A percentile compares a stretch with the other conserved stretches of the same genome.
Evolutionary conservation across 1,284 basidiomycete genomes (phyloP).

Genomic region (Rhodotorula sp.): DNA sequence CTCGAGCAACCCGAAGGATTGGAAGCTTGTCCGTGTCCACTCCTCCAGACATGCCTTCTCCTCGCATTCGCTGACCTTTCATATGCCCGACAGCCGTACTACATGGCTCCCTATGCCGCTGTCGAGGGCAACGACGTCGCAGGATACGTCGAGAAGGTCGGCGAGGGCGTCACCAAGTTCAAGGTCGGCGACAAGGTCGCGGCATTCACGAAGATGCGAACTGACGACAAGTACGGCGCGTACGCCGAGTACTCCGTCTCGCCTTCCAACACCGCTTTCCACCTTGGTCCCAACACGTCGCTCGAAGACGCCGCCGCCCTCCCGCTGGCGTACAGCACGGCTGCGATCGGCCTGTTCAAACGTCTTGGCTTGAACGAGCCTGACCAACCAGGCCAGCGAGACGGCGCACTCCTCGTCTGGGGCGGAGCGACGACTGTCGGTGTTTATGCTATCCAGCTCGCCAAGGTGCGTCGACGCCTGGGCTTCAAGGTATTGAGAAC

Average conservation of each 20-base stretch:
- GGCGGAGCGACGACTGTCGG: slow-evolving; percentile 49
- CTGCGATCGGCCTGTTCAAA: slow-evolving; percentile 47
- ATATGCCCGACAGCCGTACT: neutral
- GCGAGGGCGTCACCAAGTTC: slow-evolving; percentile 43
- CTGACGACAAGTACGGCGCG: slow-evolving; percentile 40
- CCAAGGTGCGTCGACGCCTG: slow-evolving; percentile 43
- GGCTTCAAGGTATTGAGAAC: no score
- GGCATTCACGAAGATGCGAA: slow-evolving; percentile 45
- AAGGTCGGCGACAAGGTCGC: slow-evolving; percentile 44
- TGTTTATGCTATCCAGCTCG: slow-evolving; percentile 48
- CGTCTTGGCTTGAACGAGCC: slow-evolving; percentile 40
- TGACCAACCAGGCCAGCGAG: slow-evolving; percentile 1
- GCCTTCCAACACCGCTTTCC: slow-evolving; percentile 42
- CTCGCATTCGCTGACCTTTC: neutral
- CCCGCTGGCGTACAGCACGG: slow-evolving; percentile 48
- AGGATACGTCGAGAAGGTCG: slow-evolving; percentile 42
- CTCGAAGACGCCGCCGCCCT: slow-evolving; percentile 49
- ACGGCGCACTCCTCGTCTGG: slow-evolving; percentile 44
- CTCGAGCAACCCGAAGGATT: slow-evolving; percentile 49
- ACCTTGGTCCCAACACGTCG: slow-evolving; percentile 38
- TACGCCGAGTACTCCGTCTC: slow-evolving; percentile 43
- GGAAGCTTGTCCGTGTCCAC: slow-evolving; percentile 38
- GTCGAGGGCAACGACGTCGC: slow-evolving; percentile 48
- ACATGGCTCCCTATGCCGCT: slow-evolving; percentile 20
- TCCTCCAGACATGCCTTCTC: no score